phyloP scores from a whole-genome alignment of 192 early-diverging fungal species.

The Helicostylum pulchrum region DNA sequence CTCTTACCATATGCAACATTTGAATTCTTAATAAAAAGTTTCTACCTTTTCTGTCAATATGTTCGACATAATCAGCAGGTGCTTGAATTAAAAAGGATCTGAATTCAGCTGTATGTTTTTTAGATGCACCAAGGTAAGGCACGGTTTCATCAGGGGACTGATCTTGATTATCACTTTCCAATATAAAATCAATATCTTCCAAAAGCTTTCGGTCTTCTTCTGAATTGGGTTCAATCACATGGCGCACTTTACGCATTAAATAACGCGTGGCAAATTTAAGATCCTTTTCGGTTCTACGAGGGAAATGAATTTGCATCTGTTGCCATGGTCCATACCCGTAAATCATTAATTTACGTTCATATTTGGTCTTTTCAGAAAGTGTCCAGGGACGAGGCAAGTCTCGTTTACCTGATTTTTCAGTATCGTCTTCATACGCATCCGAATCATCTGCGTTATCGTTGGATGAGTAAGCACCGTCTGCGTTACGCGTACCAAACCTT shows the following conservation, averaged over 20 bases:
- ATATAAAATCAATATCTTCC: constrained; percentile 56
- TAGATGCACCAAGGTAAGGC: constrained; percentile 62
- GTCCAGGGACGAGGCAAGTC: constrained; percentile 43
- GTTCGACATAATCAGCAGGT: constrained; percentile 71
- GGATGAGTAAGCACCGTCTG: constrained; percentile 36
- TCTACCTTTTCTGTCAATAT: constrained; percentile 61
- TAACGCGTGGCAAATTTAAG: constrained; percentile 55
- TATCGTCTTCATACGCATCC: constrained; percentile 45
- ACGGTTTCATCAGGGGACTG: constrained; percentile 46
- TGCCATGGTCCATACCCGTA: constrained; percentile 63
- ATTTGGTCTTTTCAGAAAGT: constrained; percentile 51
- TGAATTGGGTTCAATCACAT: constrained; percentile 41
- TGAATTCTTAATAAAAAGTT: constrained; percentile 72
- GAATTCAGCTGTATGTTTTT: constrained; percentile 65
- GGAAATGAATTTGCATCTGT: constrained; percentile 54
- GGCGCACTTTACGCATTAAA: constrained; percentile 51
- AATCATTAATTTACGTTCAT: constrained; percentile 62
- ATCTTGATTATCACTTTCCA: constrained; percentile 42
- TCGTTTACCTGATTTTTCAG: constrained; percentile 33
- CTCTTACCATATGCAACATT: constrained; percentile 72
- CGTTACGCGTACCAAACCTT: constrained; percentile 43
- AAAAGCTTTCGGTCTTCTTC: constrained; percentile 59
- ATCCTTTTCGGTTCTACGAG: constrained; percentile 56
- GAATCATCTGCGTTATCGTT: constrained; percentile 49
- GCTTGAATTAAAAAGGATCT: constrained; percentile 68